These are phyloP conservation scores for Gyromitra esculenta DNA, from an alignment of 2,329 filamentous ascomycete genomes.

Conservation along the genomic window DNA sequence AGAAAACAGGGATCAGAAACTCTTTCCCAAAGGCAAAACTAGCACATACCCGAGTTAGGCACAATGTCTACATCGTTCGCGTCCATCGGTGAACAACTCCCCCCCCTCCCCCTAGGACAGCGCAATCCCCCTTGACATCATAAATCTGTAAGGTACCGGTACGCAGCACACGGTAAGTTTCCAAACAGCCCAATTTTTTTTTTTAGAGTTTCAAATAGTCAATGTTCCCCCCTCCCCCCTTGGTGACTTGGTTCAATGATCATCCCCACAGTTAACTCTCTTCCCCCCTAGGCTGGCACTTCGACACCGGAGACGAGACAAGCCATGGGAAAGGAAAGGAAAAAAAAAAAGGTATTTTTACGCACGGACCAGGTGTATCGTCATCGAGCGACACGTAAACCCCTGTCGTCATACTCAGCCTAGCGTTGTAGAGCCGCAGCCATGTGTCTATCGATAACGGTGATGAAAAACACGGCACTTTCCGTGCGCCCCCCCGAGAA, in stretches of 20 bases:
- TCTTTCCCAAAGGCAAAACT: background rate
- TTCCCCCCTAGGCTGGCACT: background rate
- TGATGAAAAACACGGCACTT: slow-evolving; percentile 33
- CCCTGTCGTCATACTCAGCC: slow-evolving; percentile 27
- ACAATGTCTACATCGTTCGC: background rate
- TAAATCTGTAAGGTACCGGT: slow-evolving; percentile 45
- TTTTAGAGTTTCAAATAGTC: slow-evolving; percentile 41
- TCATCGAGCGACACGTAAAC: slow-evolving; percentile 49
- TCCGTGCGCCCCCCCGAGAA: slow-evolving; percentile 1
- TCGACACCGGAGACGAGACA: slow-evolving; percentile 13
- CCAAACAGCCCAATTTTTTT: background rate
- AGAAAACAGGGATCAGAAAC: background rate
- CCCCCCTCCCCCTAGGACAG: background rate
- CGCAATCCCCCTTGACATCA: background rate
- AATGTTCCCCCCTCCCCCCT: slow-evolving; percentile 11
- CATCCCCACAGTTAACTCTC: slow-evolving; percentile 18
- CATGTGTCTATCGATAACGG: slow-evolving; percentile 48
- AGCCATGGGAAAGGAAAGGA: background rate
- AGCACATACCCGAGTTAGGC: background rate
- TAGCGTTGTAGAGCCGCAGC: slow-evolving; percentile 46
- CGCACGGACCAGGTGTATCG: slow-evolving; percentile 46
- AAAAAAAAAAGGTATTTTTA: slow-evolving; percentile 3
- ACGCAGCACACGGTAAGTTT: background rate
- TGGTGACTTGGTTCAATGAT: slow-evolving; percentile 50
- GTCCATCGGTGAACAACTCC: slow-evolving; percentile 1